A percentile compares a stretch with the other conserved stretches of the same genome.
Conservation (phyloP, 2,329 filamentous ascomycete genomes). For the Colletotrichum sidae region DNA sequence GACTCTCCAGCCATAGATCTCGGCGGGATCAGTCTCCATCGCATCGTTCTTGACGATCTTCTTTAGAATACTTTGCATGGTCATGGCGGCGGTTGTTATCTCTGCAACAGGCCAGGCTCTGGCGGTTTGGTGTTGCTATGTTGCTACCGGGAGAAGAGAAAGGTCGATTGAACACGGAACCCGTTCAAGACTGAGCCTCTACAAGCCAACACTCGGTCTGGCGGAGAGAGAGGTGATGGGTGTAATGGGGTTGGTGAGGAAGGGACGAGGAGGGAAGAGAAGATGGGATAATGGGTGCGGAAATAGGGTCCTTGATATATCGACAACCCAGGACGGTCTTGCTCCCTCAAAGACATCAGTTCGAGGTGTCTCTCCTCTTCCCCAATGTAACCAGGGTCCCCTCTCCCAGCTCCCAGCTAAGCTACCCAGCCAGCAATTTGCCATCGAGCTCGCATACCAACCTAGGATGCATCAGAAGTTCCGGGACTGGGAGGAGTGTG, state of each 20-base stretch:
- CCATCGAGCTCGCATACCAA: slow-evolving; percentile 3
- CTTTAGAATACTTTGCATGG: slow-evolving; percentile 45
- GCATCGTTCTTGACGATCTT: slow-evolving; percentile 66
- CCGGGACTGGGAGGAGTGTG: slow-evolving; percentile 9
- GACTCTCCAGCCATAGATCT: slow-evolving; percentile 77
- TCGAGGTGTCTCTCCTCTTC: slow-evolving; percentile 9
- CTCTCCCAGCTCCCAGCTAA: slow-evolving; percentile 9
- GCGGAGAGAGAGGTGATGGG: neutral
- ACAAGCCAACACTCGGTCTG: slow-evolving; percentile 9
- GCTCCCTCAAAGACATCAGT: slow-evolving; percentile 11
- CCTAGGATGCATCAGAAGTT: slow-evolving; percentile 10
- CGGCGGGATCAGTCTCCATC: slow-evolving; percentile 73
- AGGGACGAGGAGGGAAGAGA: slow-evolving; percentile 24
- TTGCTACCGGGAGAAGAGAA: slow-evolving; percentile 14
- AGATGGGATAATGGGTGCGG: neutral
- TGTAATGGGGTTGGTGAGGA: neutral
- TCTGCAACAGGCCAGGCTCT: slow-evolving; percentile 33
- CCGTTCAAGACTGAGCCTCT: slow-evolving; percentile 17
- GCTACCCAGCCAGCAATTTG: slow-evolving; percentile 10
- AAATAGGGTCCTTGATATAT: slow-evolving; percentile 31
- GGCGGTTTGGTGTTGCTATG: slow-evolving; percentile 33
- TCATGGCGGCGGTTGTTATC: slow-evolving; percentile 27
- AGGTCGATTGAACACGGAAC: slow-evolving; percentile 22
- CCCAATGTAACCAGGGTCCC: slow-evolving; percentile 30
- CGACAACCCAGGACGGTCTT: slow-evolving; percentile 22